These are phyloP conservation scores for Fusarium goolgardi DNA, from an alignment of 2,329 filamentous ascomycete genomes.

Conservation along the genomic window DNA sequence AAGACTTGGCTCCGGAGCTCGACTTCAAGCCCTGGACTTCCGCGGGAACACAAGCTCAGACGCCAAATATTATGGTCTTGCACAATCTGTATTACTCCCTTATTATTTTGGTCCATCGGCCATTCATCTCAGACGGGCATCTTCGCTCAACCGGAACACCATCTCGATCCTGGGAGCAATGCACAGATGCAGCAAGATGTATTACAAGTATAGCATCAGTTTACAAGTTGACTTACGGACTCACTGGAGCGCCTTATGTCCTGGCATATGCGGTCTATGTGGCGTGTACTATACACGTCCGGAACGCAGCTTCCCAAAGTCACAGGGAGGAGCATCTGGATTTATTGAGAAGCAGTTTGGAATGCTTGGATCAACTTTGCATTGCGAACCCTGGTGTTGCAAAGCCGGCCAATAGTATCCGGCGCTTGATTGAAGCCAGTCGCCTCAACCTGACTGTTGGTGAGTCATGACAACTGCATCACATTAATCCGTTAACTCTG, in stretches of 20 bases:
- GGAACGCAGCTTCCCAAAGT: conserved; percentile 3
- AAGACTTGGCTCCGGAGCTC: not conserved
- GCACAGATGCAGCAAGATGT: conserved; percentile 6
- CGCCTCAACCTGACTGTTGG: not conserved
- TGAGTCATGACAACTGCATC: not conserved
- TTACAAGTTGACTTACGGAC: conserved; percentile 4
- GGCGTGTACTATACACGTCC: conserved; percentile 18
- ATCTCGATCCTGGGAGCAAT: conserved; percentile 11
- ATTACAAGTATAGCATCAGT: conserved; percentile 12
- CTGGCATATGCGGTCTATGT: conserved; percentile 16
- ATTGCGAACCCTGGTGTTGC: conserved; percentile 7
- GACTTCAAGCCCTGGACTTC: conserved; percentile 11
- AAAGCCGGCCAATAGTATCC: conserved; percentile 7
- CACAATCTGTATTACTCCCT: conserved; percentile 19
- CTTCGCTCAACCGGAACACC: conserved; percentile 2
- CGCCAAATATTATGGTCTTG: conserved; percentile 17
- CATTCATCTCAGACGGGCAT: conserved; percentile 17
- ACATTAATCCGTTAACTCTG: fast-evolving
- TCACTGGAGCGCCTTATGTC: conserved; percentile 11
- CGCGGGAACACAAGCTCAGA: not conserved
- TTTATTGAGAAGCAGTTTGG: conserved; percentile 1
- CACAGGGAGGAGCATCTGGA: not conserved
- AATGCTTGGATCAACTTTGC: conserved; percentile 13
- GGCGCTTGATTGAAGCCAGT: not conserved
- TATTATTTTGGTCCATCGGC: conserved; percentile 6